These are phyloP conservation scores for Pyrenophora seminiperda DNA, from an alignment of 2,329 filamentous ascomycete species.

Conservation along the genomic window DNA sequence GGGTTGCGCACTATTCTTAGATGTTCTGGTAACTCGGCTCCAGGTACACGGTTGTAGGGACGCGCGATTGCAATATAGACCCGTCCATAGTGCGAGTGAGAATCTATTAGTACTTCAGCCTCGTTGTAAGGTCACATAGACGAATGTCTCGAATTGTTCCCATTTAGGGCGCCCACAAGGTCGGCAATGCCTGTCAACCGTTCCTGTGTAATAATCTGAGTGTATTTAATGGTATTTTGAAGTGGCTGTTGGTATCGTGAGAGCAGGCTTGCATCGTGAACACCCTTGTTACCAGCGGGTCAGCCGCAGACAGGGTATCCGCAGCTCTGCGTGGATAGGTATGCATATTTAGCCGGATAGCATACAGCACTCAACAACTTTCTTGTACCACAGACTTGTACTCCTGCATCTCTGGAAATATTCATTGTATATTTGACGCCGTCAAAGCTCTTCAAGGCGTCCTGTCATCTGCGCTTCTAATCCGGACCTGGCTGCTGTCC, in stretches of 20 bases:
- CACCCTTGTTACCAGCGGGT: slow-evolving; percentile 10
- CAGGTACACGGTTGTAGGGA: slow-evolving; percentile 13
- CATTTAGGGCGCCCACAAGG: neutral
- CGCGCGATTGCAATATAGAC: slow-evolving; percentile 25
- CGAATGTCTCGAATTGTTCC: neutral
- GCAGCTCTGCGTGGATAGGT: slow-evolving; percentile 4
- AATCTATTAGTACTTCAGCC: slow-evolving; percentile 29
- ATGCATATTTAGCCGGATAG: slow-evolving; percentile 41
- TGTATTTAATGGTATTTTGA: neutral
- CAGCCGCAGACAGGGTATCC: slow-evolving; percentile 16
- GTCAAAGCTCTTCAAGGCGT: neutral
- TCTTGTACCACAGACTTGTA: neutral
- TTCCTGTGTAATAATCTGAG: too few species aligned
- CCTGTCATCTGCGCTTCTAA: too few species aligned
- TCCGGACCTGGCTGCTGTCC: too few species aligned
- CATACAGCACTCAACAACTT: slow-evolving; percentile 7
- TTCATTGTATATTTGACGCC: neutral
- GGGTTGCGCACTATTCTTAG: slow-evolving; percentile 17
- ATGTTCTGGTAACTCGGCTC: slow-evolving; percentile 4
- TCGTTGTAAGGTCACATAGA: slow-evolving; percentile 15
- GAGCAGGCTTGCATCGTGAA: neutral
- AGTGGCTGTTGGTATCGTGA: neutral
- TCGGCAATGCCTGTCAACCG: neutral
- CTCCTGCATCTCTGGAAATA: neutral
- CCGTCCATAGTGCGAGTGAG: slow-evolving; percentile 22